These are phyloP conservation scores for Wickerhamiella occidentalis DNA, from an alignment of 805 yeast species.

Conservation along the genomic window DNA sequence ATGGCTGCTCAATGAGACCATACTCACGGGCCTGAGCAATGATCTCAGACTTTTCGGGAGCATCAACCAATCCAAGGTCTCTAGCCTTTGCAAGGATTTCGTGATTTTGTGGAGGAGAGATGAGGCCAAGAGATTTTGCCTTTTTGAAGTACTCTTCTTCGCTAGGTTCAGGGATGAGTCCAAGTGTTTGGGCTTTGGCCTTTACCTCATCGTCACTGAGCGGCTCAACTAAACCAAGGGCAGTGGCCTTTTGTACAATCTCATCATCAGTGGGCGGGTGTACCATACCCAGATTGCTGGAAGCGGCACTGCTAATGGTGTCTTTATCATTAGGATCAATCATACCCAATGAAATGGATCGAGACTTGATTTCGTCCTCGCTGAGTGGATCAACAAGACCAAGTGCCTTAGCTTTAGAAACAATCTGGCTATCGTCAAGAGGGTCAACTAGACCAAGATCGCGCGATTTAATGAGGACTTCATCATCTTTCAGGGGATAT, in stretches of 20 bases:
- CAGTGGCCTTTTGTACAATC: conserved; percentile 7
- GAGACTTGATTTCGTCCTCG: conserved; percentile 11
- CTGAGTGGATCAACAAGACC: conserved; percentile 11
- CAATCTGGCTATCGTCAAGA: conserved; percentile 36
- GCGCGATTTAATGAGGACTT: conserved; percentile 5
- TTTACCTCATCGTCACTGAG: conserved; percentile 8
- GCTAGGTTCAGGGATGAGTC: conserved; percentile 14
- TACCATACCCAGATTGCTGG: conserved; percentile 1
- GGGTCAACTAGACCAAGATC: conserved; percentile 28
- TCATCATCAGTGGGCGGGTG: conserved; percentile 36
- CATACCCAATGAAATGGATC: conserved; percentile 9
- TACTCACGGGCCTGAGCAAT: neutral
- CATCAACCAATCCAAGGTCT: conserved; percentile 2
- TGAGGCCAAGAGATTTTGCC: conserved; percentile 9
- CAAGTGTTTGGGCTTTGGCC: conserved; percentile 13
- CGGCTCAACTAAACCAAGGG: neutral
- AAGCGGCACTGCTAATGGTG: conserved; percentile 14
- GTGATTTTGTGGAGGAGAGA: neutral
- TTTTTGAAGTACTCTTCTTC: conserved; percentile 6
- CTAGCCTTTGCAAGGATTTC: conserved; percentile 1
- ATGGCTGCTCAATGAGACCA: conserved; percentile 8
- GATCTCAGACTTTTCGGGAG: neutral
- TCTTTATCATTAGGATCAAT: neutral
- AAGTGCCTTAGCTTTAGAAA: neutral
- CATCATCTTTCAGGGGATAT: neutral